Conservation (phyloP, 495 filamentous ascomycete species). For the Penicillium arizonense region DNA sequence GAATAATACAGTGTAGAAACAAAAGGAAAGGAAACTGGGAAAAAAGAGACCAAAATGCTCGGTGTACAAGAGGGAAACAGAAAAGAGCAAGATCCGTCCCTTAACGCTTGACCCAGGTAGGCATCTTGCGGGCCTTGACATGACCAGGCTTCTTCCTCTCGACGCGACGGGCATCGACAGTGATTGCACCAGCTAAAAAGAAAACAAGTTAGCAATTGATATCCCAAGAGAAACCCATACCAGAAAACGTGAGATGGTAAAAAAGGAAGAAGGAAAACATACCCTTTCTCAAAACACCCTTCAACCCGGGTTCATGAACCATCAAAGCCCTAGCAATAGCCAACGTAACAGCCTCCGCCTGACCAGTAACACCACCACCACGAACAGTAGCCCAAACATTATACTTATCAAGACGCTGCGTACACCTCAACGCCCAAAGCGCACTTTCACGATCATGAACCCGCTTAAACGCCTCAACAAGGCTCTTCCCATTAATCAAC, state of each 20-base stretch:
- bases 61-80: neutral
- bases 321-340: conserved; percentile 86
- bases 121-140: conserved; percentile 96
- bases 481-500: conserved; percentile 79
- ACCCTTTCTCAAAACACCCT: conserved; percentile 86
- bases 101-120: conserved; percentile 88
- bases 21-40: conserved; percentile 14
- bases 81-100: neutral
- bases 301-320: conserved; percentile 87
- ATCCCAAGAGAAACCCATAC: too few relatives aligned
- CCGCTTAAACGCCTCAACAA: conserved; percentile 76
- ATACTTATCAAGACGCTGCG: conserved; percentile 88
- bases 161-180: conserved; percentile 85
- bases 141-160: conserved; percentile 98
- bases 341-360: conserved; percentile 93
- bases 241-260: neutral
- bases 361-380: conserved; percentile 89
- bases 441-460: conserved; percentile 95
- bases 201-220: conserved; percentile 20
- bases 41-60: conserved; percentile 9
- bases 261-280: conserved; percentile 37
- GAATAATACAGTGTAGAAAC: conserved; percentile 30
- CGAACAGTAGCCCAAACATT: conserved; percentile 85
- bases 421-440: conserved; percentile 82
- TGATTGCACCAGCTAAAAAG: conserved; percentile 78